Evolutionary conservation across 768 basidiomycete species (phyloP).

Genomic region (Thelephora aurantiotincta): DNA sequence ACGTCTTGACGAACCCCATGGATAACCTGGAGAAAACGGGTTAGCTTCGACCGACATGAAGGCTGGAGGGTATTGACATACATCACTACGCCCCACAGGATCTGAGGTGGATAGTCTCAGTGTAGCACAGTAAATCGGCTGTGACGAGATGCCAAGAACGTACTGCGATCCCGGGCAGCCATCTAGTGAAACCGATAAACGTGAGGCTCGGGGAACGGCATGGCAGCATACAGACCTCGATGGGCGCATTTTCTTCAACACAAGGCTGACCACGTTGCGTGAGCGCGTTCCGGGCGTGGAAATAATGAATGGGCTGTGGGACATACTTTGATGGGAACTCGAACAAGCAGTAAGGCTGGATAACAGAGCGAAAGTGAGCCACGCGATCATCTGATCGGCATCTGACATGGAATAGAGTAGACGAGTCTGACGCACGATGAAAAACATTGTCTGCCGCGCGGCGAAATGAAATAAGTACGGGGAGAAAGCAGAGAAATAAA

Average conservation of each 20-base stretch:
- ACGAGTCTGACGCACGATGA: slow-evolving; percentile 31
- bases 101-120: background rate
- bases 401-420: background rate
- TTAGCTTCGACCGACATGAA: background rate
- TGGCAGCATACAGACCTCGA: slow-evolving; percentile 20
- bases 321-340: slow-evolving; percentile 58
- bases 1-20: slow-evolving; percentile 58
- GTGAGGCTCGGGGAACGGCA: background rate
- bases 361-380: slow-evolving; percentile 2
- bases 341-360: slow-evolving; percentile 43
- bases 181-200: slow-evolving; percentile 16
- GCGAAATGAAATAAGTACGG: background rate
- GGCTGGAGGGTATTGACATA: background rate
- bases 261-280: slow-evolving; percentile 17
- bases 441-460: slow-evolving; percentile 45
- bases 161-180: slow-evolving; percentile 54
- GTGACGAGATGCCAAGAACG: background rate
- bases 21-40: slow-evolving; percentile 18
- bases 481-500: background rate
- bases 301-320: background rate
- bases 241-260: slow-evolving; percentile 47
- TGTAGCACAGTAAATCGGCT: background rate
- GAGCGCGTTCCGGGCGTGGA: background rate
- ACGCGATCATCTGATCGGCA: background rate
- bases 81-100: slow-evolving; percentile 48